Conservation (phyloP, 164 flowering plant species). For the Aristolochia californica region DNA sequence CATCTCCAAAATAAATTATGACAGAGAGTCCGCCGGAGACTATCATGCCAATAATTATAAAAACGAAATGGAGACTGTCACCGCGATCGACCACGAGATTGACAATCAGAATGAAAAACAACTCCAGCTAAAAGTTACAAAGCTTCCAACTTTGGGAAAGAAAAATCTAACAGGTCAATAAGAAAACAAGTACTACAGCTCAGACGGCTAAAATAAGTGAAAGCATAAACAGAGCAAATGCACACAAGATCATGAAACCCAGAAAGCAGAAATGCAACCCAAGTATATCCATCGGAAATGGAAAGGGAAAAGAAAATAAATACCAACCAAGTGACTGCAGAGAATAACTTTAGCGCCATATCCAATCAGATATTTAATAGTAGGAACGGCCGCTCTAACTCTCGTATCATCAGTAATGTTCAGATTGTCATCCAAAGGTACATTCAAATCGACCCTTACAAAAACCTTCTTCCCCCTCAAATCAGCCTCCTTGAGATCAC, state of each 20-base stretch:
- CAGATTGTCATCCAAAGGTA: conserved; percentile 53
- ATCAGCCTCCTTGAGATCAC: conserved; percentile 42
- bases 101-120: no score
- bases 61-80: no score
- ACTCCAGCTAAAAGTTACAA: no score
- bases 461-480: conserved; percentile 66
- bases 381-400: conserved; percentile 61
- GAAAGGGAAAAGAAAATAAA: neutral
- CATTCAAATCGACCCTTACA: conserved; percentile 66
- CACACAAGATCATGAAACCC: neutral
- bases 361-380: conserved; percentile 49
- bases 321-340: conserved; percentile 45
- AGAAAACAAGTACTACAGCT: neutral
- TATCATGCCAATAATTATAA: no score
- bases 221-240: neutral
- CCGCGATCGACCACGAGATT: no score
- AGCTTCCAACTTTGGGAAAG: no score
- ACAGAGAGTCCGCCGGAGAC: no score
- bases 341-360: conserved; percentile 55
- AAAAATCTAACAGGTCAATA: no score
- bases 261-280: neutral
- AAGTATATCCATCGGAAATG: neutral
- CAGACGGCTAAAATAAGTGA: neutral
- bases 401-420: conserved; percentile 72
- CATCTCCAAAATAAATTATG: no score